These are phyloP conservation scores for Uronychia setigera DNA, from an alignment of 73 alveolate genomes.

Conservation along the genomic window DNA sequence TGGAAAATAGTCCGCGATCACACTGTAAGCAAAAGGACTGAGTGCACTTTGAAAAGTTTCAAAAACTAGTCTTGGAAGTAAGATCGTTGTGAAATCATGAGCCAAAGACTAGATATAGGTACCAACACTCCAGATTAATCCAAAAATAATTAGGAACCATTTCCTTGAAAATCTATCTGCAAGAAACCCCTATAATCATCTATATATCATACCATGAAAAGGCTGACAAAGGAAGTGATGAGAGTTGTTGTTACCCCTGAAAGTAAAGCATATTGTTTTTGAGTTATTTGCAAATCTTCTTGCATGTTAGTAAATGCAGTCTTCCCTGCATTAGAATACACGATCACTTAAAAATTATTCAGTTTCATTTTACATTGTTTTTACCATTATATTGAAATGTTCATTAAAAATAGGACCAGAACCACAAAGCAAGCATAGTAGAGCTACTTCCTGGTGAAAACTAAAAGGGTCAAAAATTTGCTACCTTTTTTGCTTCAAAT, in stretches of 20 bases:
- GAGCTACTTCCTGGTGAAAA: too few species aligned
- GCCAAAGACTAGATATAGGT: background rate
- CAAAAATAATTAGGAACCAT: background rate
- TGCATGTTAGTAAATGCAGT: background rate
- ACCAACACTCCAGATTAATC: background rate
- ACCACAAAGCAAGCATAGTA: too few species aligned
- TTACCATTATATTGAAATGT: background rate
- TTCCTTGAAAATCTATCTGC: background rate
- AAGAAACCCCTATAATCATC: background rate
- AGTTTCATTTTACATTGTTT: background rate
- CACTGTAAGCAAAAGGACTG: background rate
- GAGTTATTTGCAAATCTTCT: background rate
- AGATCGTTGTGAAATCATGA: background rate
- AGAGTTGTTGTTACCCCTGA: background rate
- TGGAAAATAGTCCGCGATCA: background rate
- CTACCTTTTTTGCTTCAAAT: too few species aligned
- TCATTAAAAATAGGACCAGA: background rate
- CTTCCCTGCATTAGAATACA: background rate
- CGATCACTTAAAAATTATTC: background rate
- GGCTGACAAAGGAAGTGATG: background rate
- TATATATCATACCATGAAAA: background rate
- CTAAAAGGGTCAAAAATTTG: too few species aligned
- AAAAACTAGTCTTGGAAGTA: background rate
- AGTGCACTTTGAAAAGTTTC: background rate
- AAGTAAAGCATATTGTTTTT: background rate